Percentiles rank a stretch among this genome's conserved stretches.
These are phyloP conservation scores for Neocucurbitaria cava DNA, from an alignment of 2,329 filamentous ascomycete species.

Conservation along the genomic window DNA sequence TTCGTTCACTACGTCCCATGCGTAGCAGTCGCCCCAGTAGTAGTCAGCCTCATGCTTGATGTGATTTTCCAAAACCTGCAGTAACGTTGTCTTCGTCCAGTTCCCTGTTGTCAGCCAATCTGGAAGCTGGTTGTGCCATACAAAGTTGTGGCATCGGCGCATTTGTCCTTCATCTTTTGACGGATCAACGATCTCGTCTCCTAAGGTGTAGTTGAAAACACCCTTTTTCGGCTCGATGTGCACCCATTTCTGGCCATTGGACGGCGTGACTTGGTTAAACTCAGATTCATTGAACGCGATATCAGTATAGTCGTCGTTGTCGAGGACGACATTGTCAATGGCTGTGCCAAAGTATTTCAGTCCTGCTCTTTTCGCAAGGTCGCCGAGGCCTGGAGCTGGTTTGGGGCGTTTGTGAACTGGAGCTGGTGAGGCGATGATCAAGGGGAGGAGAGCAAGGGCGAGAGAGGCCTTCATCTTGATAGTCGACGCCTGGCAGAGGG, in stretches of 20 bases:
- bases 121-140: slow-evolving; percentile 63
- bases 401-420: slow-evolving; percentile 1
- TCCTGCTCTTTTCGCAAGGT: slow-evolving; percentile 63
- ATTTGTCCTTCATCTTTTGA: slow-evolving; percentile 53
- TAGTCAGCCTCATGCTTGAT: slow-evolving; percentile 65
- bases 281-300: slow-evolving; percentile 64
- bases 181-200: slow-evolving; percentile 57
- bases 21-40: slow-evolving; percentile 66
- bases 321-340: slow-evolving; percentile 59
- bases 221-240: slow-evolving; percentile 64
- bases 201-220: slow-evolving; percentile 65
- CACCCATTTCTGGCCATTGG: slow-evolving; percentile 71
- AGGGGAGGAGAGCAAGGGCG: slow-evolving; percentile 22
- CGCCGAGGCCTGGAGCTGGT: slow-evolving; percentile 51
- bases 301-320: slow-evolving; percentile 61
- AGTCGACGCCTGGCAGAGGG: not conserved
- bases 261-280: slow-evolving; percentile 70
- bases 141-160: slow-evolving; percentile 68
- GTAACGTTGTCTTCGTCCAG: slow-evolving; percentile 67
- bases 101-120: slow-evolving; percentile 59
- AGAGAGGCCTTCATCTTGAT: slow-evolving; percentile 35
- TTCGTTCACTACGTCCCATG: slow-evolving; percentile 73
- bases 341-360: slow-evolving; percentile 65
- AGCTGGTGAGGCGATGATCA: slow-evolving; percentile 27
- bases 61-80: slow-evolving; percentile 64